Conservation (phyloP, 2,329 filamentous ascomycete species). For the Colletotrichum zoysiae region DNA sequence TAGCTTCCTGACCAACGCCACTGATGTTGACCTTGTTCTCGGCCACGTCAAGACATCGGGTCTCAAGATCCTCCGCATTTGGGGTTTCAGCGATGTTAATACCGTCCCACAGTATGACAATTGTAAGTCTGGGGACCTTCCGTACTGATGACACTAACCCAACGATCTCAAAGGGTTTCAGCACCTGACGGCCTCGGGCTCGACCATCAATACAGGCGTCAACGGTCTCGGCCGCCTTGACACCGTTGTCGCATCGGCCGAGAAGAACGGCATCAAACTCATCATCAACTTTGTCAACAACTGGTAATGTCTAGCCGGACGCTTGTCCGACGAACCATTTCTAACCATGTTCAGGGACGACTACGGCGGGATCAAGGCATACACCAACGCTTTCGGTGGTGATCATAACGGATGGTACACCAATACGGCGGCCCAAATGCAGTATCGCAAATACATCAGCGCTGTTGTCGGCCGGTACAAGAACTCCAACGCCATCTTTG, state of each 20-base stretch:
- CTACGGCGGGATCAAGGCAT: conserved; percentile 74
- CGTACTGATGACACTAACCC: not conserved
- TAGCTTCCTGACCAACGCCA: conserved; percentile 64
- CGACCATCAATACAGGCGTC: conserved; percentile 71
- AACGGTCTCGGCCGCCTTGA: conserved; percentile 73
- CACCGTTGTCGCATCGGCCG: conserved; percentile 71
- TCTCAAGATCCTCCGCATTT: conserved; percentile 69
- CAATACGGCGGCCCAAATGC: conserved; percentile 62
- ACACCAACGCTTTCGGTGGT: conserved; percentile 69
- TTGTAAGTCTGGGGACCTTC: conserved; percentile 50
- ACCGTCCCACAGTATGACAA: conserved; percentile 48
- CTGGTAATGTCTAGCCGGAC: conserved; percentile 57
- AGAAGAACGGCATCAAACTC: conserved; percentile 70
- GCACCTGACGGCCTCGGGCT: conserved; percentile 59
- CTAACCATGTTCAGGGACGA: conserved; percentile 54
- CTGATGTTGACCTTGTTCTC: conserved; percentile 67
- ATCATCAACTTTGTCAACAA: conserved; percentile 77
- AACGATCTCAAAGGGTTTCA: conserved; percentile 55
- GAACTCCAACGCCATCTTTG: conserved; percentile 61
- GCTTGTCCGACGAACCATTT: not conserved
- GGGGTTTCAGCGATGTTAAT: conserved; percentile 72
- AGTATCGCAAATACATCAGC: conserved; percentile 67
- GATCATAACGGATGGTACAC: conserved; percentile 69
- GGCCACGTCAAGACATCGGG: conserved; percentile 63
- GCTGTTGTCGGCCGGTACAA: conserved; percentile 63